These are phyloP conservation scores for Jamesozyma spencerorum DNA, from an alignment of 805 yeast species.

Conservation along the genomic window DNA sequence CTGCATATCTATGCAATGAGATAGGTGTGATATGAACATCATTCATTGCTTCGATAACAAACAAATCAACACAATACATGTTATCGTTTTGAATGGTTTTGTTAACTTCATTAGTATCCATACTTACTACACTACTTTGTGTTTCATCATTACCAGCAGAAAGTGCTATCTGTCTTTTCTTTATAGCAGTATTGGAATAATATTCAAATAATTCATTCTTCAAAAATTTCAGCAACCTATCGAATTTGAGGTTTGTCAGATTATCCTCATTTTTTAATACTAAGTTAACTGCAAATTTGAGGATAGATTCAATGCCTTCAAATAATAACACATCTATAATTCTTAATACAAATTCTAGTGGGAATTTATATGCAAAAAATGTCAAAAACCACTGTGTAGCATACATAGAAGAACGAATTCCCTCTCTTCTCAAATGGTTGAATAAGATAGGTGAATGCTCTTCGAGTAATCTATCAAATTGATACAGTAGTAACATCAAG, in stretches of 20 bases:
- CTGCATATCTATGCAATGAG: slow-evolving; percentile 57
- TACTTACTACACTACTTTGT: background rate
- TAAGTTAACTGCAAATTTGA: slow-evolving; percentile 76
- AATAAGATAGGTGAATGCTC: slow-evolving; percentile 62
- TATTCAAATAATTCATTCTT: slow-evolving; percentile 71
- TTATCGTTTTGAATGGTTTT: slow-evolving; percentile 14
- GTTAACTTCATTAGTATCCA: slow-evolving; percentile 1
- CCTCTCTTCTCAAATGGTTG: slow-evolving; percentile 74
- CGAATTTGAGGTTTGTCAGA: slow-evolving; percentile 59
- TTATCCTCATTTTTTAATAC: slow-evolving; percentile 58
- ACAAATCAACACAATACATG: slow-evolving; percentile 55
- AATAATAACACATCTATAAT: slow-evolving; percentile 82
- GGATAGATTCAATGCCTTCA: slow-evolving; percentile 81
- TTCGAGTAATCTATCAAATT: slow-evolving; percentile 82
- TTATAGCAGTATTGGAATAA: slow-evolving; percentile 38
- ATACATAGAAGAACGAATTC: slow-evolving; percentile 87
- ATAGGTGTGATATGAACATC: slow-evolving; percentile 63
- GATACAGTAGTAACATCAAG: slow-evolving; percentile 71
- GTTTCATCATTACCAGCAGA: slow-evolving; percentile 4
- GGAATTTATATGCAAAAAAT: slow-evolving; percentile 89
- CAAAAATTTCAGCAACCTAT: slow-evolving; percentile 62
- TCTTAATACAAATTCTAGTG: slow-evolving; percentile 76
- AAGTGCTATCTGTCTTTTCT: background rate
- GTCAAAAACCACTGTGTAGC: slow-evolving; percentile 98
- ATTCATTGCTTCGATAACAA: slow-evolving; percentile 67